A percentile compares a stretch with the other conserved stretches of the same genome.
Conservation (phyloP, 2,329 filamentous ascomycete genomes). For the Pseudogymnoascus sp. region DNA sequence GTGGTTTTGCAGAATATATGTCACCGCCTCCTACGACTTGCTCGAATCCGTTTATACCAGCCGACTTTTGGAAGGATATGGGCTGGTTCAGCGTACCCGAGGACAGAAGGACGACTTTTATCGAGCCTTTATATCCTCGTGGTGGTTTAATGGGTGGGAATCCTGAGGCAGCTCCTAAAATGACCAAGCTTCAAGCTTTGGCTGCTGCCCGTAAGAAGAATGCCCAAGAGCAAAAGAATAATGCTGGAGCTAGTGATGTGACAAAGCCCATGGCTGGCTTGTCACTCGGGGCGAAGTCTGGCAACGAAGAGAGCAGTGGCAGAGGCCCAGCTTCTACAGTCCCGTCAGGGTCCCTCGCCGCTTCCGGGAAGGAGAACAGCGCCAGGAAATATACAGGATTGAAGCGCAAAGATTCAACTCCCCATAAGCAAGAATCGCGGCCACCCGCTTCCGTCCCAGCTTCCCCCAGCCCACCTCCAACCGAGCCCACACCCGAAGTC, state of each 20-base stretch:
- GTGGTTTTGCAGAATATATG: neutral
- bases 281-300: neutral
- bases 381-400: conserved; percentile 23
- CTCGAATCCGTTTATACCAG: conserved; percentile 33
- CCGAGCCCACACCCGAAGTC: conserved; percentile 14
- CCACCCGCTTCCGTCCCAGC: conserved; percentile 10
- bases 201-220: conserved; percentile 82
- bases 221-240: conserved; percentile 49
- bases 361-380: conserved; percentile 8
- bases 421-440: conserved; percentile 23
- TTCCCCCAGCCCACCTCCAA: neutral
- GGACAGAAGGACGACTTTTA: conserved; percentile 55
- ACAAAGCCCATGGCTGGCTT: conserved; percentile 23
- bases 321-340: neutral
- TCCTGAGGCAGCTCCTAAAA: conserved; percentile 53
- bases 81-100: conserved; percentile 72
- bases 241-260: conserved; percentile 13
- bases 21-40: conserved; percentile 13
- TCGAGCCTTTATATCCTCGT: conserved; percentile 47
- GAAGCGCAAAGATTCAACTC: conserved; percentile 27
- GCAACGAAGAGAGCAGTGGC: neutral
- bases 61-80: conserved; percentile 69
- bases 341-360: neutral
- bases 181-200: conserved; percentile 85
- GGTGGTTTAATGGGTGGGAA: conserved; percentile 73